Base-by-base conservation (phyloP, 768 basidiomycete genomes). In the Phylloporus sp. region DNA sequence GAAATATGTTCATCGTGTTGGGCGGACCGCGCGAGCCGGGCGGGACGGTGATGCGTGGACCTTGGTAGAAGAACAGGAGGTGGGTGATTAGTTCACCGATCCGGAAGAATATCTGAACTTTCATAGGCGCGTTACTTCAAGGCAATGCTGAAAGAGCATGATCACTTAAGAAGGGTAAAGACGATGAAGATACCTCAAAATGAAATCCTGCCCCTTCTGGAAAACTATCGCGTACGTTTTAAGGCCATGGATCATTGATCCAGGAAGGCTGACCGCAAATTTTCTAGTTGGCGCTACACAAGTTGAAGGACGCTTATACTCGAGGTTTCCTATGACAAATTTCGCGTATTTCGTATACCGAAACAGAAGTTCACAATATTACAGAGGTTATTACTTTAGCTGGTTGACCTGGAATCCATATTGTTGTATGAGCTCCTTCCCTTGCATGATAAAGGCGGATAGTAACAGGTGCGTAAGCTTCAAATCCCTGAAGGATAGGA, bases 1-100 rank as follows among this genome's bases (percentile, higher is more conserved):
- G 45, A 98, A 98, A 68, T 99, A 99, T 63, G 91, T 99, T 11
- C 97, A 99, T 69, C 86, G 97, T 47, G 95, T 95, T 9, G 97
- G 97, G 20, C 80, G 97, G 39, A 98, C 97, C 6, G 97, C 97
- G 3, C 80, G 97, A 45, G 97, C 97, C 4, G 97, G 97, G 8
- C 77, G 88, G 41, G 71, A 72, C 20, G 97, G 97, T 6, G 81
- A 88, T 56, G 94, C 95, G 2, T 99, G 95, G 95, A 89, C 88
- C 2, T 70, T 98, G 60, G 90, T 98, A 7, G 97, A 98, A 73
- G 88, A 93, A 65, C 95, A 97, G 65, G 90, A 92, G 78, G 89
- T 85, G 34, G 35, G 72, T 55, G 40, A 26, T 47, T 26, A 6
- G 26, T 38, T 11, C 18, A 47, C 36, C 6, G 24, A 35, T 45